Conservation (phyloP, 805 yeast genomes). For the Metschnikowia borealis region DNA sequence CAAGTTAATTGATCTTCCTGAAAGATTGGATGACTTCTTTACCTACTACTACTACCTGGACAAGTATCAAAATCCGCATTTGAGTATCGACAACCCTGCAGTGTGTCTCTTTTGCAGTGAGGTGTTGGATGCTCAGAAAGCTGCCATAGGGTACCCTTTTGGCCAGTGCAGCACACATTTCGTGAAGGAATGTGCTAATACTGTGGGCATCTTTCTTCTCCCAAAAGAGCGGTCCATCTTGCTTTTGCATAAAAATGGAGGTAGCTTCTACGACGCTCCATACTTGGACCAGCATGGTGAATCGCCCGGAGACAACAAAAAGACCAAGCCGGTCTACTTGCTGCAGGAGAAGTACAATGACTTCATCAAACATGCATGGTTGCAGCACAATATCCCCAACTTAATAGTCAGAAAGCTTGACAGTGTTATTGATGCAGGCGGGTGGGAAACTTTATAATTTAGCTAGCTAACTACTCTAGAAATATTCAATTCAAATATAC, state of each 20-base stretch:
- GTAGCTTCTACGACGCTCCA: slow-evolving; percentile 82
- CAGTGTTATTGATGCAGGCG: slow-evolving; percentile 79
- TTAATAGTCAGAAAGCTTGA: slow-evolving; percentile 77
- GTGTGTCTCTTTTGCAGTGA: slow-evolving; percentile 80
- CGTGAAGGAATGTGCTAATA: slow-evolving; percentile 56
- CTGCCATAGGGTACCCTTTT: slow-evolving; percentile 46
- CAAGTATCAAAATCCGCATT: slow-evolving; percentile 36
- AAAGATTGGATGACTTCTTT: slow-evolving; percentile 63
- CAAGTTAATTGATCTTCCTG: slow-evolving; percentile 62
- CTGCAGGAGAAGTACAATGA: slow-evolving; percentile 60
- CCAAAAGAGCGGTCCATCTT: slow-evolving; percentile 67
- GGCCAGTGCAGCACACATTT: slow-evolving; percentile 84
- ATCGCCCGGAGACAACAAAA: slow-evolving; percentile 65
- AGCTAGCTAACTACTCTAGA: not conserved
- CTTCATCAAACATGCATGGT: slow-evolving; percentile 65
- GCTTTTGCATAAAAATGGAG: slow-evolving; percentile 66
- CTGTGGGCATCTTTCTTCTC: slow-evolving; percentile 66
- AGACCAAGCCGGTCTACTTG: slow-evolving; percentile 68
- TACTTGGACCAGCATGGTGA: slow-evolving; percentile 87
- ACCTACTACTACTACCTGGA: slow-evolving; percentile 51
- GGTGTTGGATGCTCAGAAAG: slow-evolving; percentile 62
- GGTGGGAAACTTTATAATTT: slow-evolving; percentile 82
- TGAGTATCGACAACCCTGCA: slow-evolving; percentile 64
- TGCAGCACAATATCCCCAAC: slow-evolving; percentile 74
- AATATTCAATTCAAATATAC: not conserved